A percentile compares a stretch with the other conserved stretches of the same genome.
These are phyloP conservation scores for Penicillium fimorum DNA, from an alignment of 495 filamentous ascomycete species.

Conservation along the genomic window DNA sequence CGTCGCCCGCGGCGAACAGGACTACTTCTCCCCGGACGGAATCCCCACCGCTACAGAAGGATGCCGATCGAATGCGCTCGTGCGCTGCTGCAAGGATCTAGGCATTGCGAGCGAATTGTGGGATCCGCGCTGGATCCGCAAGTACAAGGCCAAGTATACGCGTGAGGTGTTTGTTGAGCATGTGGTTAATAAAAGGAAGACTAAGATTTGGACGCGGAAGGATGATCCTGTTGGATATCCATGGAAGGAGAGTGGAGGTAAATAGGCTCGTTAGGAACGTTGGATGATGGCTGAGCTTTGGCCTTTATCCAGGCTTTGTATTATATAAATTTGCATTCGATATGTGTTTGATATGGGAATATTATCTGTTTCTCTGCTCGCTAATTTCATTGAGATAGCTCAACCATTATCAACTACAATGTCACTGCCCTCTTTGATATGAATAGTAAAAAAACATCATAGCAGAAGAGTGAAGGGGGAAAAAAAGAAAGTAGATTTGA, in stretches of 20 bases:
- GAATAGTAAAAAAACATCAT: too few relatives aligned
- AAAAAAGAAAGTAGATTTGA: not conserved
- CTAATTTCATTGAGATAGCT: not conserved
- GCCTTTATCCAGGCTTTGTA: not conserved
- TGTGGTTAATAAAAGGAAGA: constrained; percentile 78
- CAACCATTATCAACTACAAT: not conserved
- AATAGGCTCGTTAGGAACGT: constrained; percentile 20
- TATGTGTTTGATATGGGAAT: not conserved
- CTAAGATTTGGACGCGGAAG: constrained; percentile 84
- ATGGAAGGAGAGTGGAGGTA: constrained; percentile 62
- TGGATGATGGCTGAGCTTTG: not conserved
- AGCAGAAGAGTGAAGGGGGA: too few relatives aligned
- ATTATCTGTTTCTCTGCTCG: not conserved
- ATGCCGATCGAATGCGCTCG: constrained; percentile 93
- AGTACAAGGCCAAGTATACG: constrained; percentile 63
- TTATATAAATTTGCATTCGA: not conserved
- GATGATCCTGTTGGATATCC: constrained; percentile 77
- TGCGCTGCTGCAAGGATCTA: constrained; percentile 96
- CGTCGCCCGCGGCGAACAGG: constrained; percentile 90
- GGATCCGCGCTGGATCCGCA: constrained; percentile 89
- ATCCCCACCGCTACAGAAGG: constrained; percentile 97
- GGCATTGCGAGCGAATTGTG: constrained; percentile 93
- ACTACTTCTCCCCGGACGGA: constrained; percentile 87
- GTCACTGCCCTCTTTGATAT: not conserved
- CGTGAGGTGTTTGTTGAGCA: constrained; percentile 83